Percentiles rank a stretch among this genome's conserved stretches.
Conservation (phyloP, 176 grass and related monocot species). For the Oryza brachyantha region DNA sequence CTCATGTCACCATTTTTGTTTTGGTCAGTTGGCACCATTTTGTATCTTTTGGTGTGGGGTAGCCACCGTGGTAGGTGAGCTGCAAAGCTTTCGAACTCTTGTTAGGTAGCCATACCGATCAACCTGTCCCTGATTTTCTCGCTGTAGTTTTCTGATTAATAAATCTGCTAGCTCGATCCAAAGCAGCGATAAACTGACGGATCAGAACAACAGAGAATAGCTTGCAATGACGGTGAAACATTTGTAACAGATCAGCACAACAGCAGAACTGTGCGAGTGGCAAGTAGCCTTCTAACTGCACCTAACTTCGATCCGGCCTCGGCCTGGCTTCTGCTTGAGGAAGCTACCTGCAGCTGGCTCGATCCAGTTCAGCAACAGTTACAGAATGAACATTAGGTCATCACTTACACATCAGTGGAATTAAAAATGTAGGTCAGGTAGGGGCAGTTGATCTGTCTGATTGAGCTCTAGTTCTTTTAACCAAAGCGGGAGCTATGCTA, state of each 20-base stretch:
- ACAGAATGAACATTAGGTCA: not conserved
- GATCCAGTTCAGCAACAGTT: not conserved
- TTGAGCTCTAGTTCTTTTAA: not conserved
- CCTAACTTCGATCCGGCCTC: not conserved
- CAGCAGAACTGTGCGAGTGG: not conserved
- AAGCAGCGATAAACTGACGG: not conserved
- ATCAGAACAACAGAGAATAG: not conserved
- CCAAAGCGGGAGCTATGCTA: not conserved
- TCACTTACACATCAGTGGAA: not conserved
- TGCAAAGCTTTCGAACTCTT: not conserved
- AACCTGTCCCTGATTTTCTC: constrained; percentile 9
- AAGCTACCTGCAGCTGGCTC: not conserved
- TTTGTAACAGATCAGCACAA: not conserved
- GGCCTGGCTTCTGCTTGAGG: not conserved
- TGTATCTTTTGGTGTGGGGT: constrained; percentile 3
- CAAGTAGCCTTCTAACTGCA: not conserved
- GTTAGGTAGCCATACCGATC: constrained; percentile 19
- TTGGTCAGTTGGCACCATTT: not conserved
- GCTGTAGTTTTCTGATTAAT: not conserved
- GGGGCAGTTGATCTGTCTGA: not conserved
- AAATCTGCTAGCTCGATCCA: not conserved
- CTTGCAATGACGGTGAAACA: not conserved
- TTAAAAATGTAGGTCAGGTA: not conserved
- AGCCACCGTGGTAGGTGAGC: constrained; percentile 24
- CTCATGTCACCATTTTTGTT: not conserved